Evolutionary conservation across 2,329 filamentous ascomycete species (phyloP), one percentile per base, ranked within the genome.

Genomic region (Mycosphaerella sp.): DNA sequence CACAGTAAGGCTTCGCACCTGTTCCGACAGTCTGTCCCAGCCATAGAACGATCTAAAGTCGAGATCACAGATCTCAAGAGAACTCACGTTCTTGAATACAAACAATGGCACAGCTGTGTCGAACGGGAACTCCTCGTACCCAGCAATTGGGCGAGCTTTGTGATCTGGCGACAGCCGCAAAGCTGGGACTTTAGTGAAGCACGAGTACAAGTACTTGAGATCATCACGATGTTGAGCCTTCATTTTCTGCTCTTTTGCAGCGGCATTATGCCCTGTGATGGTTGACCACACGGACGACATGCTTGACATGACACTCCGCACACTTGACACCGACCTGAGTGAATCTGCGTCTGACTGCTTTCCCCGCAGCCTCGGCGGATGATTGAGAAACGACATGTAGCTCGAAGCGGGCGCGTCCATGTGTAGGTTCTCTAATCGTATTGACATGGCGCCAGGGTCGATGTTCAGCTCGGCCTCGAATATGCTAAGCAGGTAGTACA

Each of bases 21-120:
- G 90, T 66, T 98, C 93, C 7, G 93, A 87, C 50, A 97, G 73
- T 52, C 87, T 83, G 68, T 98, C 91, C 93, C 93, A 98, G 52
- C 93, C 93, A 70, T 89, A 95, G 72, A 97, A 96, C 62, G 95
- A 90, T 55, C 93, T 83, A 67, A 95, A 96, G 70, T 98, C 93
- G 66, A 97, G 86, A 71, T 94, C 90, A 72, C 85, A 90, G 47
- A 98, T 87, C 69, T 98, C 93, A 58, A 98, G 77, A 17, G 89
- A 86, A 70, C 91, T 91, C 48, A 97, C 75, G 62, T 97, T 98
- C 73, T 98, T 97, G 79, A 98, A 97, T 7, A 87, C 87, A 68
- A 95, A 86, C n/a, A 98, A 77, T 16, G 93, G 93, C 27, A 98
- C 93, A 16, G 93, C 93, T 18, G 89, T 95, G 70, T 98, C 93